phyloP scores from a whole-genome alignment of 2,329 filamentous ascomycete species.

The Verticillium longisporum region DNA sequence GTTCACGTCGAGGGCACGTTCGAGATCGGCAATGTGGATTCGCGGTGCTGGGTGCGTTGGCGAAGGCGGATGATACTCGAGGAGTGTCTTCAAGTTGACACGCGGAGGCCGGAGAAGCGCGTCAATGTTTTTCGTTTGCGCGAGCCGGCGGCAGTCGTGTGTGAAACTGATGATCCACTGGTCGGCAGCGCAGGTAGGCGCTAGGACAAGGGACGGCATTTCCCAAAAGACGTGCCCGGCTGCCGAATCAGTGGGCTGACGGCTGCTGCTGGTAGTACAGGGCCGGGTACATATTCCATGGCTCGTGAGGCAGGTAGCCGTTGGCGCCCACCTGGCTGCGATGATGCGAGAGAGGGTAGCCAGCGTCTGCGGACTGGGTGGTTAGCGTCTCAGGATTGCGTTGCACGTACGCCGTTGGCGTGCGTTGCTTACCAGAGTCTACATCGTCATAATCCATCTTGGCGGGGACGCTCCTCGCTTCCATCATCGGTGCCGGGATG shows the following conservation, averaged over 20 bases:
- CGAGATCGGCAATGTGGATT: slow-evolving; percentile 8
- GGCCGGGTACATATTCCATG: slow-evolving; percentile 12
- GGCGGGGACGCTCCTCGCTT: slow-evolving; percentile 22
- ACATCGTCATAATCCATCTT: slow-evolving; percentile 33
- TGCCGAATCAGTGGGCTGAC: slow-evolving; percentile 22
- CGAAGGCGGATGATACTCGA: slow-evolving; percentile 17
- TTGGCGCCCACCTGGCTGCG: slow-evolving; percentile 11
- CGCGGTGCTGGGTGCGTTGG: slow-evolving; percentile 14
- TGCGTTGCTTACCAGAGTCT: slow-evolving; percentile 10
- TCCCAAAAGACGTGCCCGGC: slow-evolving; percentile 20
- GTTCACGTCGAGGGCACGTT: slow-evolving; percentile 8
- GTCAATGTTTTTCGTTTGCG: slow-evolving; percentile 17
- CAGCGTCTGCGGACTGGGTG: slow-evolving; percentile 20
- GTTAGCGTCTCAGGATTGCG: slow-evolving; percentile 19
- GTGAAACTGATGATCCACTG: slow-evolving; percentile 26
- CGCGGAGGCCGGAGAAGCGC: slow-evolving; percentile 23
- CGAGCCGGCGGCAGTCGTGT: slow-evolving; percentile 25
- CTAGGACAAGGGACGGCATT: slow-evolving; percentile 21
- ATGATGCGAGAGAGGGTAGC: slow-evolving; percentile 23
- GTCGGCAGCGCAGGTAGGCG: slow-evolving; percentile 24
- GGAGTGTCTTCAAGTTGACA: slow-evolving; percentile 24
- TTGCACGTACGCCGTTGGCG: slow-evolving; percentile 8
- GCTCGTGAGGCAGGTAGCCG: slow-evolving; percentile 12
- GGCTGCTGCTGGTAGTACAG: slow-evolving; percentile 20
- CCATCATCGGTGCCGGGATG: slow-evolving; percentile 36